Base-by-base conservation (phyloP, 257 asterid genomes). In the Solanum boliviense region DNA sequence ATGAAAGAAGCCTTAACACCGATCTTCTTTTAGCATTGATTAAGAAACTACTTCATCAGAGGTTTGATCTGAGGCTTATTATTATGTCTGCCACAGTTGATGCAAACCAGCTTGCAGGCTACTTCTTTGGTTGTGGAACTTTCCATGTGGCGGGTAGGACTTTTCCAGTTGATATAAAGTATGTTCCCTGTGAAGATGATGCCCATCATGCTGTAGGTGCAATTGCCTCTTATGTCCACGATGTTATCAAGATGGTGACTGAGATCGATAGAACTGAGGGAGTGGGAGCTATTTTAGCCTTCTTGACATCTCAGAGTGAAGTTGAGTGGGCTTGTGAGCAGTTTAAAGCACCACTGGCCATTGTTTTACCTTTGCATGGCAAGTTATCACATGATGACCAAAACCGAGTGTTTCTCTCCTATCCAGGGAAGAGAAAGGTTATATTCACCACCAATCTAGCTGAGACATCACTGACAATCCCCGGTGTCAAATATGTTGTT, bases 81-180 rank as follows among this genome's bases (percentile, higher is more conserved):
- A 93, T 97, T 84, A 97, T 95, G 99, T 97, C 99, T 89, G 99
- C 99, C 46, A 97, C 99, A 76, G 98, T 94, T 83, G 94, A 97
- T 91, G 97, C 99, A 25, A 87, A 89, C 84, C 99, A 94, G 91
- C 95, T 95, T 65, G 89, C 98, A 0, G 87, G 91, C 78, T 97
- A 95, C 91, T 97, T 95, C 86, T 93, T 91, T 84, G 96, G 94
- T 70, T 95, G 99, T 90, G 91, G 92, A 88, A 92, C 92, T 71
- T 88, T 94, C 89, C 94, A 90, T 84, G 98, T 95, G 58, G 72
- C 92, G 13, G 99, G 99, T 35, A 93, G 99, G 90, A 94, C 88
- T 88, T 95, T 92, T 83, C 98, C 99, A 3, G 99, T 97, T 88
- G 98, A 95, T 74, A 91, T 93, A 84, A 91, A 85, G 58, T 95